Evolutionary conservation across 2,329 filamentous ascomycete species (phyloP).

Genomic region (Paracamarosporium sp.): DNA sequence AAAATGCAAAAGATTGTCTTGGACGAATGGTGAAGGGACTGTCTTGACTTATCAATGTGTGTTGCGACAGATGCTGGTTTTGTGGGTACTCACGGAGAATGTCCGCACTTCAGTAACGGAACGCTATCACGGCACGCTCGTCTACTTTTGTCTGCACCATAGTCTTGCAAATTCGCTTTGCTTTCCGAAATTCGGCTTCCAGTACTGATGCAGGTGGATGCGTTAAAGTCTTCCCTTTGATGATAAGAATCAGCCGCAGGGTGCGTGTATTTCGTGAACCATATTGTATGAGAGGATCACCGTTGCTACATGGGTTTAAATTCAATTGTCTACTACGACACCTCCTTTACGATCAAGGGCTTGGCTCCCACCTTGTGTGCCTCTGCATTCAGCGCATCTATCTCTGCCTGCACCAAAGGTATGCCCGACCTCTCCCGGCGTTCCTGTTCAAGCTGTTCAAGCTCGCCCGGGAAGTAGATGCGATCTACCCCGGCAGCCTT

Average conservation of each 20-base stretch:
- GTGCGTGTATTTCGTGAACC: too few species aligned
- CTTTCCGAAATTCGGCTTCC: neutral
- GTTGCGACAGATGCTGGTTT: neutral
- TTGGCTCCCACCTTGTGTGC: conserved; percentile 52
- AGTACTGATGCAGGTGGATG: neutral
- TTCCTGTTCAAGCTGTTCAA: conserved; percentile 59
- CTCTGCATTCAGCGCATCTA: conserved; percentile 58
- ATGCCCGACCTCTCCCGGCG: conserved; percentile 53
- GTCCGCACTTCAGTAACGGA: neutral
- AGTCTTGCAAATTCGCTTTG: neutral
- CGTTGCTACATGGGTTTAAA: neutral
- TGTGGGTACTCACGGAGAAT: neutral
- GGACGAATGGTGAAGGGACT: neutral
- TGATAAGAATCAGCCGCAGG: too few species aligned
- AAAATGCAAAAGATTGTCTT: too few species aligned
- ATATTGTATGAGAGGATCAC: too few species aligned
- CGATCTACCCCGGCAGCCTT: conserved; percentile 61
- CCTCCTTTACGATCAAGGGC: conserved; percentile 6
- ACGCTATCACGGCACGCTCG: neutral
- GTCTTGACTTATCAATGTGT: neutral
- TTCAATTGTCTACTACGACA: neutral
- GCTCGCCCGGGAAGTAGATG: conserved; percentile 65
- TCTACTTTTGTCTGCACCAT: neutral
- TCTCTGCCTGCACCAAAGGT: conserved; percentile 56
- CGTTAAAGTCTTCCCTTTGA: too few species aligned